Evolutionary conservation across 108 stramenopile genomes (phyloP).

Genomic region (Fragilariopsis cylindrus): DNA sequence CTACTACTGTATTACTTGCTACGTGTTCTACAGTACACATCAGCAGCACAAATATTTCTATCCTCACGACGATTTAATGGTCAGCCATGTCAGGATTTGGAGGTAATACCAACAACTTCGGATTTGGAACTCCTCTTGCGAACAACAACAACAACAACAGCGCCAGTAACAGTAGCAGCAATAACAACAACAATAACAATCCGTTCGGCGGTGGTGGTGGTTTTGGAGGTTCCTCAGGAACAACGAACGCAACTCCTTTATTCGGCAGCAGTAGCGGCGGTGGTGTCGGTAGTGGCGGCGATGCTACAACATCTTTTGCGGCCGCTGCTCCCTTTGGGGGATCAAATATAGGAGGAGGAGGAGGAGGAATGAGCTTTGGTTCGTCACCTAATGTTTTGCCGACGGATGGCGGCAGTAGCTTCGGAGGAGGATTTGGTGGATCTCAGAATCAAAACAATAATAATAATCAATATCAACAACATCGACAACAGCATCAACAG

Average conservation of each 20-base stretch:
- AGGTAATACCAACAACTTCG: neutral
- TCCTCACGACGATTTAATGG: too few relatives aligned
- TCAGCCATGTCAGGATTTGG: constrained; percentile 4
- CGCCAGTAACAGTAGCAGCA: neutral
- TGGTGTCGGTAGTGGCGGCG: neutral
- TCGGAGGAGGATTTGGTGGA: neutral
- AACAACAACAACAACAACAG: neutral
- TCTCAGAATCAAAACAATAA: too few relatives aligned
- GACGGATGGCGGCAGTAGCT: neutral
- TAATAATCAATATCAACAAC: too few relatives aligned
- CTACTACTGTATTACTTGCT: too few relatives aligned
- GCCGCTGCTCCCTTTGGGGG: constrained; percentile 1
- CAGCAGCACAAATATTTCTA: too few relatives aligned
- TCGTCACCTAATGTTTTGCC: constrained; percentile 11
- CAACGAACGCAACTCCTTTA: neutral
- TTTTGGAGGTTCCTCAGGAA: neutral
- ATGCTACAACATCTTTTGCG: neutral
- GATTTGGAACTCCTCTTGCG: neutral
- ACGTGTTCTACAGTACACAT: too few relatives aligned
- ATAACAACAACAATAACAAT: constrained; percentile 8
- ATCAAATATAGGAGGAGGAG: neutral
- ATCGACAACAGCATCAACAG: too few relatives aligned
- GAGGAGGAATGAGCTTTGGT: constrained; percentile 20
- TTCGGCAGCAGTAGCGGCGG: neutral
- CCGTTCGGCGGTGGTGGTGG: constrained; percentile 25